phyloP scores from a whole-genome alignment of 495 filamentous ascomycete genomes.

The Echria macrotheca region DNA sequence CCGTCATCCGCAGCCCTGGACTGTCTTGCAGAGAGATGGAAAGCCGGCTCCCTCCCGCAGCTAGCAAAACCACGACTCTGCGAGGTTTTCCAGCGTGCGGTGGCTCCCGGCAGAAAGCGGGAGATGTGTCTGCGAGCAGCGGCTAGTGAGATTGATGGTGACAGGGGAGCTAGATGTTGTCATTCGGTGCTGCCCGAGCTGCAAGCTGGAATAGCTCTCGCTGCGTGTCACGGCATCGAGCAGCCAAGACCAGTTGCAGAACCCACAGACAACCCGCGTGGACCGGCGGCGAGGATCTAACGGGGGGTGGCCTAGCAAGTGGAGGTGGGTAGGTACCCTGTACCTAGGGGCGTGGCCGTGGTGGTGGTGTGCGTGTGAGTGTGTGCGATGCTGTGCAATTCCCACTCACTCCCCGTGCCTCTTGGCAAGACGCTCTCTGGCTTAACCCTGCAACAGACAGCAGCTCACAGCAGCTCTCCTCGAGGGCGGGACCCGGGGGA shows the following conservation, averaged over 20 bases:
- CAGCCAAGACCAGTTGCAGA: slow-evolving; percentile 8
- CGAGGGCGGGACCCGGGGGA: not conserved
- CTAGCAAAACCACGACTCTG: not conserved
- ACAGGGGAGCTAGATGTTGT: slow-evolving; percentile 7
- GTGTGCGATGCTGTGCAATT: no score
- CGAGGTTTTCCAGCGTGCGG: not conserved
- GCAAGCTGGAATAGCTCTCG: slow-evolving; percentile 2
- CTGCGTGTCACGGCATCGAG: slow-evolving; percentile 8
- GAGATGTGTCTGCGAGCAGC: slow-evolving; percentile 18
- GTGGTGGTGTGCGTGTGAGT: no score
- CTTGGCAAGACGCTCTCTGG: not conserved
- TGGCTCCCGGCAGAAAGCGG: slow-evolving; percentile 23
- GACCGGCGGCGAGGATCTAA: slow-evolving; percentile 6
- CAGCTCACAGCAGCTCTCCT: slow-evolving; percentile 1
- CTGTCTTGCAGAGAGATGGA: no score
- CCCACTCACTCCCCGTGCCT: no score
- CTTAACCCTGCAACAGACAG: slow-evolving; percentile 5
- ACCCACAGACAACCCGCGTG: slow-evolving; percentile 16
- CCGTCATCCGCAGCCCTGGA: no score
- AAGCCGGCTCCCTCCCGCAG: no score
- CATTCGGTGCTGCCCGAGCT: slow-evolving; percentile 9
- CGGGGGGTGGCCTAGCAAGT: not conserved
- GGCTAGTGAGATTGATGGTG: slow-evolving; percentile 17
- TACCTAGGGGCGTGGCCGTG: no score
- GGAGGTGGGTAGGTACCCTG: not conserved